phyloP scores from a whole-genome alignment of 2,329 filamentous ascomycete species.

The Beauveria rudraprayagi region DNA sequence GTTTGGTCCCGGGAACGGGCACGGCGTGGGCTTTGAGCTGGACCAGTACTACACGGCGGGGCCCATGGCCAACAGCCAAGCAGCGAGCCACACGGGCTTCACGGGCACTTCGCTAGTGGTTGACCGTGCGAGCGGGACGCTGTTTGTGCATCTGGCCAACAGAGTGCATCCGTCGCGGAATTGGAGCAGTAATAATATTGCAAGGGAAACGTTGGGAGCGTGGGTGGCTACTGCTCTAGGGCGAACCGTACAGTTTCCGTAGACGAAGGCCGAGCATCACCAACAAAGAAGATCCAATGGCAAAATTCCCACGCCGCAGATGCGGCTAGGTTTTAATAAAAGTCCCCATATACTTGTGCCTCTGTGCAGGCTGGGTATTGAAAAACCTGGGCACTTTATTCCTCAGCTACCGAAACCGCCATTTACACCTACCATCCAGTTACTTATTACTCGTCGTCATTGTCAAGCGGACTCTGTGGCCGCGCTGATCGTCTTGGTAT shows the following conservation, averaged over 20 bases:
- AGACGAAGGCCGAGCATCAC: neutral
- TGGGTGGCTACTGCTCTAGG: slow-evolving; percentile 16
- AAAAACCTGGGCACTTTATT: neutral
- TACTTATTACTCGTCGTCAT: neutral
- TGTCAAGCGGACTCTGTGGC: neutral
- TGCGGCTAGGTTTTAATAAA: no score
- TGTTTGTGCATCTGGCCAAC: slow-evolving; percentile 17
- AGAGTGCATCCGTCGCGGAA: slow-evolving; percentile 21
- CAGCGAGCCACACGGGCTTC: slow-evolving; percentile 19
- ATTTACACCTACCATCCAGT: neutral
- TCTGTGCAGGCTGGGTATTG: neutral
- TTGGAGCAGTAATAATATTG: slow-evolving; percentile 23
- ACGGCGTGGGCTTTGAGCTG: slow-evolving; percentile 25
- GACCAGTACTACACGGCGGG: slow-evolving; percentile 26
- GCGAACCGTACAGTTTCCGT: slow-evolving; percentile 13
- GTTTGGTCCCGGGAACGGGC: slow-evolving; percentile 19
- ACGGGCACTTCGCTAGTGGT: slow-evolving; percentile 20
- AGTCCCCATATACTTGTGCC: no score
- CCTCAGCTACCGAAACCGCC: neutral
- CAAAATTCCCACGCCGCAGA: no score
- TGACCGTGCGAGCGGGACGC: slow-evolving; percentile 16
- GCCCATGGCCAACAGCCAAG: slow-evolving; percentile 18
- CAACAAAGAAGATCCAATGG: no score
- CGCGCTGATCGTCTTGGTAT: neutral
- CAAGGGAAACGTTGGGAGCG: slow-evolving; percentile 15